Evolutionary conservation across 768 basidiomycete genomes (phyloP).

Genomic region (Russula foetens): DNA sequence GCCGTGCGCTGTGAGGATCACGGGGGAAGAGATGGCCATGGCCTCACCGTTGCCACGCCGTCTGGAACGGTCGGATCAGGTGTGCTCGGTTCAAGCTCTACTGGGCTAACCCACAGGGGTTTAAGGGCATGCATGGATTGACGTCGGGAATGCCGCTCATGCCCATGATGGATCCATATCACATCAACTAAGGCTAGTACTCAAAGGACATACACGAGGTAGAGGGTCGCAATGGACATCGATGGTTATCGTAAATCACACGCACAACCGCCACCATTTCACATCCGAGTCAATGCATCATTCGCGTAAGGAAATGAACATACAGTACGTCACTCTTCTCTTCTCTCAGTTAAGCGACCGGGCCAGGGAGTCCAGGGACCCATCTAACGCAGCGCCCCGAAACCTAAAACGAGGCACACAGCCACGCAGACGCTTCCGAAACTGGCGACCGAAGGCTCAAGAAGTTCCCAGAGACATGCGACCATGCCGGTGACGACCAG

Average conservation of each 20-base stretch:
- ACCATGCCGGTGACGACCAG: slow-evolving; percentile 3
- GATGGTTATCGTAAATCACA: slow-evolving; percentile 8
- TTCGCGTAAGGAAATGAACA: neutral
- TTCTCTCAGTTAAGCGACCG: neutral
- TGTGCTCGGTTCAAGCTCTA: slow-evolving; percentile 9
- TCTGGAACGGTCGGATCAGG: slow-evolving; percentile 10
- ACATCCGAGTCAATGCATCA: too few relatives aligned
- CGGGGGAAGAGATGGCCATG: neutral
- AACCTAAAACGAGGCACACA: slow-evolving; percentile 3
- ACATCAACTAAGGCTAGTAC: neutral
- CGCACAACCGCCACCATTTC: neutral
- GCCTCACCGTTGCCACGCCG: slow-evolving; percentile 8
- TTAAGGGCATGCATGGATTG: neutral
- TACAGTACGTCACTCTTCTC: neutral
- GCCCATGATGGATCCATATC: neutral
- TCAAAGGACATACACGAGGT: neutral
- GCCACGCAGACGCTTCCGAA: slow-evolving; percentile 12
- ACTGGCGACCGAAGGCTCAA: slow-evolving; percentile 2
- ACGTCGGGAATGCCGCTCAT: neutral
- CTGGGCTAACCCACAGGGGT: neutral
- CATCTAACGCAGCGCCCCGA: slow-evolving; percentile 3
- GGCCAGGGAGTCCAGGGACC: too few relatives aligned
- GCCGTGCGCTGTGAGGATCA: slow-evolving; percentile 1
- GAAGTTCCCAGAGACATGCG: neutral
- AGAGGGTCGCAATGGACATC: neutral